Conservation (phyloP, 2,329 filamentous ascomycete genomes). For the Aspergillus carbonarius region DNA sequence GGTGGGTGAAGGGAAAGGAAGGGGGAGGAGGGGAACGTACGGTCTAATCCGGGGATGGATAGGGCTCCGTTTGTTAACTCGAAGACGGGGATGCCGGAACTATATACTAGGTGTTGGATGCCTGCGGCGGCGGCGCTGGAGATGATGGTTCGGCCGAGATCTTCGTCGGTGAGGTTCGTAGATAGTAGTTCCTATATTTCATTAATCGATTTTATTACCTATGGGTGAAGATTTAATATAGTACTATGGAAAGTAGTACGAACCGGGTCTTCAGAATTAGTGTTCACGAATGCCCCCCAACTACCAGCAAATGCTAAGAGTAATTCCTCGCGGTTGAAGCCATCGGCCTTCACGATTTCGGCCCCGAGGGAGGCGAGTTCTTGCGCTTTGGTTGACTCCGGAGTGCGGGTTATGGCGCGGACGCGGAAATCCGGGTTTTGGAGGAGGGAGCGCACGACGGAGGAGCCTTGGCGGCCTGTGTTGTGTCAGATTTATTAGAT, state of each 20-base stretch:
- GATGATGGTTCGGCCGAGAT: slow-evolving; percentile 37
- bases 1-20: not conserved
- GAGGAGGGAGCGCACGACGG: slow-evolving; percentile 28
- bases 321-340: slow-evolving; percentile 21
- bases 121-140: slow-evolving; percentile 36
- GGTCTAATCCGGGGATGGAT: slow-evolving; percentile 34
- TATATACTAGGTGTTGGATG: slow-evolving; percentile 40
- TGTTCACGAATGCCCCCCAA: slow-evolving; percentile 26
- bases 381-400: slow-evolving; percentile 21
- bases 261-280: slow-evolving; percentile 25
- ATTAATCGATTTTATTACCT: too few relatives aligned
- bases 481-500: too few relatives aligned
- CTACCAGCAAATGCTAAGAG: slow-evolving; percentile 20
- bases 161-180: slow-evolving; percentile 32
- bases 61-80: slow-evolving; percentile 36
- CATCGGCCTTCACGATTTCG: slow-evolving; percentile 24
- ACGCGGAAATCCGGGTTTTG: slow-evolving; percentile 25
- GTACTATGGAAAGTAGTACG: not conserved
- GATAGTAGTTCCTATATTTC: not conserved
- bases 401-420: slow-evolving; percentile 28
- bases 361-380: slow-evolving; percentile 23
- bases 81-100: slow-evolving; percentile 33
- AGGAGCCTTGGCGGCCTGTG: slow-evolving; percentile 28
- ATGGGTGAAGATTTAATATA: too few relatives aligned
- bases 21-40: slow-evolving; percentile 23